phyloP scores from a whole-genome alignment of 1,284 basidiomycete genomes.

The Apiotrichum laibachii region DNA sequence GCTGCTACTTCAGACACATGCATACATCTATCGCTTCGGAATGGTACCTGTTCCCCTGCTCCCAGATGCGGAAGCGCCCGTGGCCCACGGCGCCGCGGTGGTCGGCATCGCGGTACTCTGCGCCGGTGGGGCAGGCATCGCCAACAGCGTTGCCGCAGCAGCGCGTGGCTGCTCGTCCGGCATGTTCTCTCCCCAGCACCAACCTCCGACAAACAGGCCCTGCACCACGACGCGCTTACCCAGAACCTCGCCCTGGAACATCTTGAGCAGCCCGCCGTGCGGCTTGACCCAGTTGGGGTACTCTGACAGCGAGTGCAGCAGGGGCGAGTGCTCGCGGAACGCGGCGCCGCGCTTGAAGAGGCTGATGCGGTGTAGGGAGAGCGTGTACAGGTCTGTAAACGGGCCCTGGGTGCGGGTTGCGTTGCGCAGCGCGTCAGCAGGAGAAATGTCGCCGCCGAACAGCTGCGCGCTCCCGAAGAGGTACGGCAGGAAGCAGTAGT shows the following conservation, averaged over 20 bases:
- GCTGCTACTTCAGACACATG: too few relatives aligned
- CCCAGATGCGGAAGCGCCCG: too few relatives aligned
- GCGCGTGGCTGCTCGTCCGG: constrained; percentile 6
- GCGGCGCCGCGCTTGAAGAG: constrained; percentile 74
- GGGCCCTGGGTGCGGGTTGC: constrained; percentile 13
- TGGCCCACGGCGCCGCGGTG: constrained; percentile 2
- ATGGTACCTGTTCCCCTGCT: background rate
- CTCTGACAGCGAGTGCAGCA: constrained; percentile 78
- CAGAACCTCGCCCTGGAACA: constrained; percentile 96
- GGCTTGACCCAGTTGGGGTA: constrained; percentile 88
- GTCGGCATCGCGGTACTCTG: background rate
- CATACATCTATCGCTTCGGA: background rate
- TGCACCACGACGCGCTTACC: constrained; percentile 96
- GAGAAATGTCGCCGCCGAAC: constrained; percentile 53
- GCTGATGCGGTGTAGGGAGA: constrained; percentile 74
- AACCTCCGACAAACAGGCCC: constrained; percentile 82
- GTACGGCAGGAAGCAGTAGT: constrained; percentile 87
- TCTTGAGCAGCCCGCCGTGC: constrained; percentile 84
- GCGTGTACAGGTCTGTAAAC: constrained; percentile 67
- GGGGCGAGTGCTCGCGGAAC: constrained; percentile 89
- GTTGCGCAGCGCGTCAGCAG: constrained; percentile 36
- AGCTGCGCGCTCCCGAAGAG: constrained; percentile 90
- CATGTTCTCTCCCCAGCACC: constrained; percentile 39
- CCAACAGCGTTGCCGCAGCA: background rate
- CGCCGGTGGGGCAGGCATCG: background rate